Conservation (phyloP, 2,329 filamentous ascomycete genomes). For the Aspergillus arachidicola region DNA sequence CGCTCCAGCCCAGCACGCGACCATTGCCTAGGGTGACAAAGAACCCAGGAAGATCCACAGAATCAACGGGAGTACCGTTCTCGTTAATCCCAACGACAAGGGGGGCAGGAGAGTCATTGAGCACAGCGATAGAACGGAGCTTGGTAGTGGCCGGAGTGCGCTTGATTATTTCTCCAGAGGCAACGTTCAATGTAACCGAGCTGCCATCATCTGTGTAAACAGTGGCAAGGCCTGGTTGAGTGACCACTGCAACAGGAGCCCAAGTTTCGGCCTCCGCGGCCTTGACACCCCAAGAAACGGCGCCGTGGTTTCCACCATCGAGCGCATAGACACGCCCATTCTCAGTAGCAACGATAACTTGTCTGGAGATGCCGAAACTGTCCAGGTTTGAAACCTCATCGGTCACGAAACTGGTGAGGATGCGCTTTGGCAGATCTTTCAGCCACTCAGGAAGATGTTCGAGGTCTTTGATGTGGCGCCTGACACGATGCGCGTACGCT, state of each 20-base stretch:
- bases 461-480: slow-evolving; percentile 78
- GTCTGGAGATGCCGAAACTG: slow-evolving; percentile 85
- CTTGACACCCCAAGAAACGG: slow-evolving; percentile 73
- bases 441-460: slow-evolving; percentile 72
- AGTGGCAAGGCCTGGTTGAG: slow-evolving; percentile 62
- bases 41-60: slow-evolving; percentile 36
- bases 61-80: slow-evolving; percentile 37
- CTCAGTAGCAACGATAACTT: slow-evolving; percentile 77
- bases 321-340: slow-evolving; percentile 79
- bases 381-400: slow-evolving; percentile 55
- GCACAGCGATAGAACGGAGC: slow-evolving; percentile 35
- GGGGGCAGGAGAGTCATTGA: slow-evolving; percentile 28
- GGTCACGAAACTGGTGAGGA: slow-evolving; percentile 65
- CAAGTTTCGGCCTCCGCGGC: slow-evolving; percentile 64
- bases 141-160: slow-evolving; percentile 28
- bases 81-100: slow-evolving; percentile 36
- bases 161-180: slow-evolving; percentile 46
- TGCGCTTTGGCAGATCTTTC: slow-evolving; percentile 66
- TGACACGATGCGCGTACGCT: slow-evolving; percentile 87
- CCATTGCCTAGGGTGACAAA: slow-evolving; percentile 48
- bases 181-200: slow-evolving; percentile 54
- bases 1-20: slow-evolving; percentile 47
- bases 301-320: slow-evolving; percentile 73
- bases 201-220: slow-evolving; percentile 65
- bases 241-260: slow-evolving; percentile 68